Evolutionary conservation across 495 filamentous ascomycete species (phyloP), one percentile per base, ranked within the genome.

Genomic region (Lophium mytilinum): DNA sequence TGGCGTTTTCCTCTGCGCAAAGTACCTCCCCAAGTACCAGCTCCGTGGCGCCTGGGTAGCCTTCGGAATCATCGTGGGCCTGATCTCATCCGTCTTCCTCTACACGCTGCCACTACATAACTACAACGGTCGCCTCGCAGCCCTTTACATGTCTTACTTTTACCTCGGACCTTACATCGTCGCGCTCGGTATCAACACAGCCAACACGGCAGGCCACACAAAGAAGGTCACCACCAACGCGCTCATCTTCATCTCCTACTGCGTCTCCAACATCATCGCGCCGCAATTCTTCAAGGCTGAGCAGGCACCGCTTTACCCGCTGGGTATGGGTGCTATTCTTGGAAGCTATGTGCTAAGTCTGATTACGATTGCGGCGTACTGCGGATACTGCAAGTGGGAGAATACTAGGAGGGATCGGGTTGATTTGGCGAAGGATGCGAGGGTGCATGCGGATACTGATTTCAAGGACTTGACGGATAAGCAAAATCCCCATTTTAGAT

Each of bases 261-360:
- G 71, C 11, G 67, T 57, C 30, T 58, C 37, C 14, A 62, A 58
- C 46, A 69, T 59, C 36, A 55, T 37, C 9, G 55, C 45, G 52
- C 82, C 82, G 0, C 83, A 84, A 67, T 84, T 84, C 70, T 84
- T 83, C 63, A 80, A 80, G 59, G 73, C 73, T 1, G 68, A 66
- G 17, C 80, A 85, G 63, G 76, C 73, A 17, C 81, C 80, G 17
- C 70, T 70, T 4, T 84, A 85, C 55, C 56, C 66, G 1, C 76
- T 83, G 15, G 82, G 80, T 4, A 82, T 85, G 47, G 83, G 80
- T 72, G 79, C 76, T 1, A 82, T 84, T 73, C 81, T 86, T 52
- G 78, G 83, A 7, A 78, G 76, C 10, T 80, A 84, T 58, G 64
- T 82, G 17, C 71, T 78, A 52, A 50, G n/a, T 37, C 78, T 83